Percentiles rank a stretch among this genome's conserved stretches.
Conservation (phyloP, 2,329 filamentous ascomycete species). For the Fusarium lateritium region DNA sequence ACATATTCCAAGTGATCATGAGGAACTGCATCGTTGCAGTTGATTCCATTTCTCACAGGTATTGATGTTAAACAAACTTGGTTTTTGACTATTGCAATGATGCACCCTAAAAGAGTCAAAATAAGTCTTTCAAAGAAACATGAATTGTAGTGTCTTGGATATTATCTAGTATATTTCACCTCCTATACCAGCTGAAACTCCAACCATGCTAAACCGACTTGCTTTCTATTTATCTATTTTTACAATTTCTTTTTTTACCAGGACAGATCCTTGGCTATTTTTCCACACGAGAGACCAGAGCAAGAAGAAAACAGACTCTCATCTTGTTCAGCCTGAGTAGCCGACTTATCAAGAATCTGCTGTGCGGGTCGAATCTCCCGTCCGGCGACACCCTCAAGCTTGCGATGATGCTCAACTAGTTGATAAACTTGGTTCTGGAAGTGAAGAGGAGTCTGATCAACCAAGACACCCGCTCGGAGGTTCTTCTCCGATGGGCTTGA, state of each 20-base stretch:
- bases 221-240: conserved; percentile 16
- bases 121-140: too few species aligned
- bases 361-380: conserved; percentile 39
- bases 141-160: too few species aligned
- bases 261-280: conserved; percentile 30
- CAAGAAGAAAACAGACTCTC: conserved; percentile 35
- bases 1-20: neutral
- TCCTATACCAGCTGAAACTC: neutral
- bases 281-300: conserved; percentile 32
- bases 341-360: conserved; percentile 30
- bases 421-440: conserved; percentile 41
- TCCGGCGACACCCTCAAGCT: conserved; percentile 27
- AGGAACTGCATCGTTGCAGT: neutral
- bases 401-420: conserved; percentile 36
- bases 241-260: conserved; percentile 27
- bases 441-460: conserved; percentile 23
- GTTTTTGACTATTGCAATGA: too few species aligned
- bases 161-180: too few species aligned
- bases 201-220: conserved; percentile 2
- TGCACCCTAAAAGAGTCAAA: too few species aligned
- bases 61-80: neutral
- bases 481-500: conserved; percentile 21
- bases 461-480: conserved; percentile 15
- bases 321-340: conserved; percentile 34
- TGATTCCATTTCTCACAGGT: neutral